phyloP scores from a whole-genome alignment of 225 moss, liverwort and hornwort species.

The Antitrichia curtipendula region DNA sequence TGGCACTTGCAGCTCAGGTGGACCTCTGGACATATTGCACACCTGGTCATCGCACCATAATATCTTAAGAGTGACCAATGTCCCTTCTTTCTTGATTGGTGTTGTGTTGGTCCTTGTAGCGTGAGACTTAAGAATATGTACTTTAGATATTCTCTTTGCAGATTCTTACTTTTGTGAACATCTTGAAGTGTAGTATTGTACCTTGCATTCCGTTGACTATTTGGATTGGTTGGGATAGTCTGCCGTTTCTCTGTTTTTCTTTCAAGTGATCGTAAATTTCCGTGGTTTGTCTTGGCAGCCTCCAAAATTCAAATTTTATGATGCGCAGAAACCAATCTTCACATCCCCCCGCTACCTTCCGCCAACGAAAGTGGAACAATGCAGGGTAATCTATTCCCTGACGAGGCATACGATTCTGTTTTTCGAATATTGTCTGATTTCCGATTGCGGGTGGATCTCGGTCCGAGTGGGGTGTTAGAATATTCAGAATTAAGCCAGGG shows the following conservation, averaged over 20 bases:
- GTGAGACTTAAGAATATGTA: neutral
- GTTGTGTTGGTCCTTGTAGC: neutral
- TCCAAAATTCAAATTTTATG: constrained; percentile 52
- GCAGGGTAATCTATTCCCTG: constrained; percentile 15
- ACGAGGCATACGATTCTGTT: neutral
- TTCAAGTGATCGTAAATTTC: neutral
- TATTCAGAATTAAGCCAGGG: neutral
- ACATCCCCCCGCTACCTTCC: constrained; percentile 65
- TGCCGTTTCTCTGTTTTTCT: neutral
- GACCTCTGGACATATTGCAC: neutral
- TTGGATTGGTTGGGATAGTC: neutral
- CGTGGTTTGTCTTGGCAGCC: constrained; percentile 12
- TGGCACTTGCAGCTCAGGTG: constrained; percentile 53
- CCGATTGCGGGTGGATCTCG: neutral
- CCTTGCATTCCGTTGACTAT: neutral
- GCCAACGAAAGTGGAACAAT: constrained; percentile 51
- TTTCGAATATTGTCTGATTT: neutral
- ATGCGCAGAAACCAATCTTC: constrained; percentile 43
- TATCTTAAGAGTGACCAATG: neutral
- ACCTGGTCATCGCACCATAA: neutral
- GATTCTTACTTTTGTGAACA: neutral
- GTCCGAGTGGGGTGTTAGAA: neutral
- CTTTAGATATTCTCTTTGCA: neutral
- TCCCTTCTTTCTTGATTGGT: neutral
- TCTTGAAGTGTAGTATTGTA: neutral